Percentiles rank a stretch among this genome's conserved stretches.
Conservation (phyloP, 768 basidiomycete genomes). For the Chiua virens region DNA sequence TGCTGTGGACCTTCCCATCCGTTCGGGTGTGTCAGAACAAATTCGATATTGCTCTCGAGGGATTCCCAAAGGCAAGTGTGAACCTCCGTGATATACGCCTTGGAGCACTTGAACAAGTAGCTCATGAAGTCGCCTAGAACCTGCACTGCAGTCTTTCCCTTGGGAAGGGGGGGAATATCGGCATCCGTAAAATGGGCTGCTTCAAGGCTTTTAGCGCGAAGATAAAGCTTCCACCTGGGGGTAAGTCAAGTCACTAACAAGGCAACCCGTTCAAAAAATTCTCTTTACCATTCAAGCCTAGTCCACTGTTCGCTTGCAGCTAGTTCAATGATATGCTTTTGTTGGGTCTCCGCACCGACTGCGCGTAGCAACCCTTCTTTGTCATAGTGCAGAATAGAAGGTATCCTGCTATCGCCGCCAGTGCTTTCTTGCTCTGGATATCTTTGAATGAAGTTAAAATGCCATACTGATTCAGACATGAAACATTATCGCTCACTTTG, state of each 20-base stretch:
- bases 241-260: too few species aligned
- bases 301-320: slow-evolving; percentile 40
- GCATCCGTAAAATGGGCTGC: slow-evolving; percentile 22
- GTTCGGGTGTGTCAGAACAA: slow-evolving; percentile 60
- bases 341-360: slow-evolving; percentile 42
- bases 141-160: too few species aligned
- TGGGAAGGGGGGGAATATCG: too few species aligned
- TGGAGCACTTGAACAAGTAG: slow-evolving; percentile 44
- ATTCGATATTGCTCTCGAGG: slow-evolving; percentile 42
- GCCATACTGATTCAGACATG: too few species aligned
- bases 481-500: slow-evolving; percentile 12
- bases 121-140: slow-evolving; percentile 41
- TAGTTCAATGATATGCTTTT: slow-evolving; percentile 31
- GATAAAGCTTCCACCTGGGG: slow-evolving; percentile 35
- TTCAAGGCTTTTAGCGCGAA: slow-evolving; percentile 30
- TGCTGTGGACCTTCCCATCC: slow-evolving; percentile 65
- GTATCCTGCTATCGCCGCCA: slow-evolving; percentile 42
- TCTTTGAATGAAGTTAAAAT: background rate
- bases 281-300: slow-evolving; percentile 41
- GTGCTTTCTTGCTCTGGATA: slow-evolving; percentile 38
- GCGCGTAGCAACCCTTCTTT: slow-evolving; percentile 36
- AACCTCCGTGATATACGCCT: slow-evolving; percentile 44
- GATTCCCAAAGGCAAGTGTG: slow-evolving; percentile 44
- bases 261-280: too few species aligned
- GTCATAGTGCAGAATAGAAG: slow-evolving; percentile 45